phyloP scores from a whole-genome alignment of 129 eudicot species.

The Tanacetum coccineum region DNA sequence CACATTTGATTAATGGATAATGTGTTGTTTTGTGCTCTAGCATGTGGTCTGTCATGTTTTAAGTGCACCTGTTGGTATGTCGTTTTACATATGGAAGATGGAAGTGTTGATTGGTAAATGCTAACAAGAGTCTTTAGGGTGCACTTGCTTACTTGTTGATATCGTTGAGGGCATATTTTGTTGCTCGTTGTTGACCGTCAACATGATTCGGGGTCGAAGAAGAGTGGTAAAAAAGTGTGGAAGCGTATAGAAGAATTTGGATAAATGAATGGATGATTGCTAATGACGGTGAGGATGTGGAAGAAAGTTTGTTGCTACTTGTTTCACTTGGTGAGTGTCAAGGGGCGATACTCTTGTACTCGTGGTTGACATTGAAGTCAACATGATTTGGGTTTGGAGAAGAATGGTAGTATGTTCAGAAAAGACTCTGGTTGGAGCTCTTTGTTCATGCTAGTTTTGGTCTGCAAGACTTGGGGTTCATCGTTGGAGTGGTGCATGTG shows the following conservation, averaged over 20 bases:
- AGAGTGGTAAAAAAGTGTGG: not conserved
- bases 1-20: not conserved
- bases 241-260: no score
- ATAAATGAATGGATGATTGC: not conserved
- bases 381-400: no score
- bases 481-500: not conserved
- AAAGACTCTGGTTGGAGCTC: slow-evolving; percentile 13
- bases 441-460: not conserved
- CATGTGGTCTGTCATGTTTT: slow-evolving; percentile 11
- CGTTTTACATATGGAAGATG: not conserved
- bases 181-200: no score
- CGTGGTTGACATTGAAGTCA: no score
- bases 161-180: not conserved
- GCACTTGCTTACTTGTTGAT: slow-evolving; percentile 26
- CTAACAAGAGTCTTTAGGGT: no score
- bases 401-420: not conserved
- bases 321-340: not conserved
- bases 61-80: slow-evolving; percentile 7
- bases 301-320: no score
- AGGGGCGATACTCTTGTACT: not conserved
- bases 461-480: slow-evolving; percentile 4
- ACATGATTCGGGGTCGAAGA: no score
- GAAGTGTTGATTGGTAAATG: slow-evolving; percentile 14
- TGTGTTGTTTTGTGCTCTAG: not conserved
- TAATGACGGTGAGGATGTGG: not conserved